Conservation (phyloP, 768 basidiomycete species). For the Pulveroboletus frians region DNA sequence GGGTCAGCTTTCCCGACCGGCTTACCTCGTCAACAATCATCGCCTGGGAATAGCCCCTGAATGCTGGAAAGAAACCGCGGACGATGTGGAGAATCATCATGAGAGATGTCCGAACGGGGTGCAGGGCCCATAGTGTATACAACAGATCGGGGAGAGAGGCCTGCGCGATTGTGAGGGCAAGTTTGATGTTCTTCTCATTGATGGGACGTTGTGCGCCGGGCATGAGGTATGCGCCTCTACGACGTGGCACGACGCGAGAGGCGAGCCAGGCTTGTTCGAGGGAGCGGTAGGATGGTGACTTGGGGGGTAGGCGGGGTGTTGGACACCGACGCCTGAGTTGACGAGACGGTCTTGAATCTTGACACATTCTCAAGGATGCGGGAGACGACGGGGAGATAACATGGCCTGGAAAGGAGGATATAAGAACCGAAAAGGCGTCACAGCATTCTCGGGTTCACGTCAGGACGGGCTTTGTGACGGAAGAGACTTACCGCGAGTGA, state of each 20-base stretch:
- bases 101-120: constrained; percentile 64
- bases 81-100: constrained; percentile 68
- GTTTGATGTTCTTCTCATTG: constrained; percentile 47
- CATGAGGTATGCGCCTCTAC: constrained; percentile 43
- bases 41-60: constrained; percentile 83
- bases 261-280: constrained; percentile 51
- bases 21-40: constrained; percentile 79
- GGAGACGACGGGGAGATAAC: constrained; percentile 13
- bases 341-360: constrained; percentile 19
- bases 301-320: background rate
- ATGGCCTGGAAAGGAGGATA: constrained; percentile 20
- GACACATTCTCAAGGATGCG: constrained; percentile 21
- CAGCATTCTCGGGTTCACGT: constrained; percentile 32
- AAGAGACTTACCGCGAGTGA: constrained; percentile 20
- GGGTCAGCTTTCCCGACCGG: constrained; percentile 11
- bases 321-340: constrained; percentile 18
- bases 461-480: constrained; percentile 17
- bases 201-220: constrained; percentile 71
- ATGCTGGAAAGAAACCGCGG: constrained; percentile 74
- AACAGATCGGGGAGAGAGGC: constrained; percentile 54
- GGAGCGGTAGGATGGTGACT: constrained; percentile 7
- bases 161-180: constrained; percentile 53
- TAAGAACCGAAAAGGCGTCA: constrained; percentile 26
- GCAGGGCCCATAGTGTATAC: constrained; percentile 44
- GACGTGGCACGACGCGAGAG: constrained; percentile 47